Percentiles rank a stretch among this genome's conserved stretches.
Evolutionary conservation across 1,284 basidiomycete genomes (phyloP).

Genomic region (Sporisorium iseilematis-ciliati): DNA sequence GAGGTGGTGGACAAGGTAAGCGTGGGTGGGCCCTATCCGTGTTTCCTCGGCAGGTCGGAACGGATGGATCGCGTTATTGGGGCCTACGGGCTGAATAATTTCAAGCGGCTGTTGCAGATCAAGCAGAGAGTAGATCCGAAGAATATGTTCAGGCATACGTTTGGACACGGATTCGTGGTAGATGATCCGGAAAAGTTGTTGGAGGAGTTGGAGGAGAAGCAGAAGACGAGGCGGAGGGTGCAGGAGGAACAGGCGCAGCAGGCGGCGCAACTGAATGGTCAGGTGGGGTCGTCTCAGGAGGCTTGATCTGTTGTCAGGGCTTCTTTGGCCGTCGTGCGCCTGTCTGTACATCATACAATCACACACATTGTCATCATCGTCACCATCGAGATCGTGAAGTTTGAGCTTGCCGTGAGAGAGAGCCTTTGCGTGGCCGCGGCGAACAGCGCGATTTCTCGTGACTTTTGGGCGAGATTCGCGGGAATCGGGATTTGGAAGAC

Average conservation of each 20-base stretch:
- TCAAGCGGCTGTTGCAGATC: conserved; percentile 46
- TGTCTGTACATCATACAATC: neutral
- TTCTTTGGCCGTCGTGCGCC: neutral
- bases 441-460: neutral
- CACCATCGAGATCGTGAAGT: neutral
- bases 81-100: conserved; percentile 54
- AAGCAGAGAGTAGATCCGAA: conserved; percentile 57
- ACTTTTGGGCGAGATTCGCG: conserved; percentile 13
- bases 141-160: conserved; percentile 57
- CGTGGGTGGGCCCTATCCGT: conserved; percentile 58
- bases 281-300: conserved; percentile 23
- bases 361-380: neutral
- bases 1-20: conserved; percentile 50
- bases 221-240: conserved; percentile 14
- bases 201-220: conserved; percentile 23
- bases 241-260: conserved; percentile 31
- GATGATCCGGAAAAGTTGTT: conserved; percentile 32
- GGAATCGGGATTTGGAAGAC: conserved; percentile 41
- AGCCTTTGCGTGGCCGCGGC: neutral
- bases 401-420: neutral
- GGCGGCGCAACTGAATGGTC: conserved; percentile 23
- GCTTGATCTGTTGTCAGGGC: neutral
- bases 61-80: conserved; percentile 49
- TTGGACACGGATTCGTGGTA: conserved; percentile 43
- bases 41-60: conserved; percentile 58